Evolutionary conservation across 805 yeast species (phyloP).

Genomic region (Lachancea mirantina): DNA sequence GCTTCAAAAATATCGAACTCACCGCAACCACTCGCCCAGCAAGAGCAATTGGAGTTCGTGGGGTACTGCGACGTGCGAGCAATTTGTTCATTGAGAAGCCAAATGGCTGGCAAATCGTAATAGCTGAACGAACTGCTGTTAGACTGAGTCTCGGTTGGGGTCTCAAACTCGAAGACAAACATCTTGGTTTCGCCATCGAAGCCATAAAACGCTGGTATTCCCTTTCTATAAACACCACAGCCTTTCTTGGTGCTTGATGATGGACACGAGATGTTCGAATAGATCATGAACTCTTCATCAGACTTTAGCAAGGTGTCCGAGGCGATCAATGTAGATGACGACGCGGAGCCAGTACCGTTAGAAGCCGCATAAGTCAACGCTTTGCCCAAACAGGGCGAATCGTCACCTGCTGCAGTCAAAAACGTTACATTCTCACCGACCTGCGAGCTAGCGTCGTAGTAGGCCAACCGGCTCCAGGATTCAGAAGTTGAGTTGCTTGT

Average conservation of each 20-base stretch:
- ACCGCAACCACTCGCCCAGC: constrained; percentile 76
- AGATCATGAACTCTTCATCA: constrained; percentile 52
- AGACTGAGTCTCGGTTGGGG: constrained; percentile 48
- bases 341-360: constrained; percentile 47
- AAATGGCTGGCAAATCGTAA: constrained; percentile 68
- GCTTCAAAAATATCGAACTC: constrained; percentile 73
- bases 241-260: constrained; percentile 49
- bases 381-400: constrained; percentile 57
- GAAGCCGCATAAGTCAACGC: constrained; percentile 56
- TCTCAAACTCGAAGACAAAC: constrained; percentile 63
- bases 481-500: constrained; percentile 30
- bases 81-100: constrained; percentile 66
- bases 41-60: constrained; percentile 53
- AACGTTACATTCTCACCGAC: constrained; percentile 61
- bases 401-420: constrained; percentile 53
- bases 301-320: constrained; percentile 45
- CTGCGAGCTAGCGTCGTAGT: constrained; percentile 40
- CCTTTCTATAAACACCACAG: constrained; percentile 73
- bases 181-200: constrained; percentile 58
- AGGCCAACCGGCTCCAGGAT: constrained; percentile 54
- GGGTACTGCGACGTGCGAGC: constrained; percentile 71
- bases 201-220: constrained; percentile 70
- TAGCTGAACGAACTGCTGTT: constrained; percentile 29
- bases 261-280: constrained; percentile 53
- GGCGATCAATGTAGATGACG: constrained; percentile 41